Conservation (phyloP, 495 filamentous ascomycete species). For the Gamarada debralockiae region DNA sequence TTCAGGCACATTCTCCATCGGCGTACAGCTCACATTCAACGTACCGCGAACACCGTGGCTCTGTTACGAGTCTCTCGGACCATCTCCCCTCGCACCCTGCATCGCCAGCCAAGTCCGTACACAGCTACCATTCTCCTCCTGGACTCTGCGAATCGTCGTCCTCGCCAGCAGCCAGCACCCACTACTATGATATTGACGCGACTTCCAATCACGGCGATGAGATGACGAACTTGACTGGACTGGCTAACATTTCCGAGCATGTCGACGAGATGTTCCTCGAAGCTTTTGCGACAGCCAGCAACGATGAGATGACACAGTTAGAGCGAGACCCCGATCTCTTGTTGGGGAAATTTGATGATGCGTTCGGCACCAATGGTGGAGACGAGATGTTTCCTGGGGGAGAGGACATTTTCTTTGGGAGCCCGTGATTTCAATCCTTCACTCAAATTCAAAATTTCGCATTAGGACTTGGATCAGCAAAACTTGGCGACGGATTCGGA, state of each 20-base stretch:
- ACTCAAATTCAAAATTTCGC: too few species aligned
- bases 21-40: constrained; percentile 33
- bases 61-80: constrained; percentile 17
- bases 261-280: constrained; percentile 33
- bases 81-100: constrained; percentile 31
- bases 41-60: constrained; percentile 16
- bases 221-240: constrained; percentile 21
- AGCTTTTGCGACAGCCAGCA: constrained; percentile 26
- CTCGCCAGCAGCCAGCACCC: constrained; percentile 38
- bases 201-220: constrained; percentile 28
- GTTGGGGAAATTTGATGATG: constrained; percentile 43
- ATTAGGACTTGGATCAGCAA: too few species aligned
- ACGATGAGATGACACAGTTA: constrained; percentile 31
- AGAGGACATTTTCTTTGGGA: constrained; percentile 37
- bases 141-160: constrained; percentile 43
- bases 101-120: constrained; percentile 42
- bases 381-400: constrained; percentile 36
- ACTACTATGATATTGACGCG: constrained; percentile 41
- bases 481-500: too few species aligned
- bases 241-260: constrained; percentile 28
- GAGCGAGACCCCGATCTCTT: constrained; percentile 36
- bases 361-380: constrained; percentile 32
- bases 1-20: constrained; percentile 33
- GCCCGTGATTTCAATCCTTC: constrained; percentile 25
- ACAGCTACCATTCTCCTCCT: constrained; percentile 30